These are phyloP conservation scores for Haplosporangium sp. DNA, from an alignment of 371 early-diverging fungal species.

Conservation along the genomic window DNA sequence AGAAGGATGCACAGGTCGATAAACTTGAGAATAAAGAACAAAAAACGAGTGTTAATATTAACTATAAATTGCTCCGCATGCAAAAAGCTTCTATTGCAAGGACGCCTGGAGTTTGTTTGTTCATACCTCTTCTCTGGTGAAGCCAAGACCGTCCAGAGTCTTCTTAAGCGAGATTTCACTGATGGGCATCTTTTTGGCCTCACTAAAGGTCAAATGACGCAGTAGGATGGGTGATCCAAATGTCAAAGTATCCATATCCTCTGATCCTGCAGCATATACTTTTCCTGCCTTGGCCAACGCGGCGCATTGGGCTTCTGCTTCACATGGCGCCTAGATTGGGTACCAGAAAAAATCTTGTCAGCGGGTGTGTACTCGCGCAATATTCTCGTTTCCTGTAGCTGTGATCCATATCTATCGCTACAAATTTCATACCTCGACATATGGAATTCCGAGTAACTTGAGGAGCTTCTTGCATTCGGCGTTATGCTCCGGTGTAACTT, in stretches of 20 bases:
- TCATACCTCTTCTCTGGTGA: conserved; percentile 79
- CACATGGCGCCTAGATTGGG: conserved; percentile 88
- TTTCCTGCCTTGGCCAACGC: conserved; percentile 86
- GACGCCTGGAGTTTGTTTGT: no score
- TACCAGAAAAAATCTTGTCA: neutral
- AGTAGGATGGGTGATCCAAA: conserved; percentile 95
- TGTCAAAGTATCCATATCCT: conserved; percentile 99
- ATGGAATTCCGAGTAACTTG: conserved; percentile 97
- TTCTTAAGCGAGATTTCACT: conserved; percentile 89
- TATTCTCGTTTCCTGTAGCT: no score
- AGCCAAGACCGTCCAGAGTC: conserved; percentile 86
- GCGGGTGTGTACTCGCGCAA: no score
- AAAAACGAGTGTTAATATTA: neutral
- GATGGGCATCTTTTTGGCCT: conserved; percentile 94
- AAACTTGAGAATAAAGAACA: conserved; percentile 72
- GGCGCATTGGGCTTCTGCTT: conserved; percentile 99
- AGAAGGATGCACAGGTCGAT: conserved; percentile 99
- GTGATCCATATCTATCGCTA: no score
- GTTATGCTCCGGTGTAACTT: conserved; percentile 96
- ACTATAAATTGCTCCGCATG: no score
- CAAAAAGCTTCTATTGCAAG: no score
- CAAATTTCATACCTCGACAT: conserved; percentile 84
- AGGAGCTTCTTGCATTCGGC: conserved; percentile 95
- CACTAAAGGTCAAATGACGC: conserved; percentile 96
- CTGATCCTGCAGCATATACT: conserved; percentile 98